These are phyloP conservation scores for Tylopilus vinaceipallidus DNA, from an alignment of 768 basidiomycete genomes.

Conservation along the genomic window DNA sequence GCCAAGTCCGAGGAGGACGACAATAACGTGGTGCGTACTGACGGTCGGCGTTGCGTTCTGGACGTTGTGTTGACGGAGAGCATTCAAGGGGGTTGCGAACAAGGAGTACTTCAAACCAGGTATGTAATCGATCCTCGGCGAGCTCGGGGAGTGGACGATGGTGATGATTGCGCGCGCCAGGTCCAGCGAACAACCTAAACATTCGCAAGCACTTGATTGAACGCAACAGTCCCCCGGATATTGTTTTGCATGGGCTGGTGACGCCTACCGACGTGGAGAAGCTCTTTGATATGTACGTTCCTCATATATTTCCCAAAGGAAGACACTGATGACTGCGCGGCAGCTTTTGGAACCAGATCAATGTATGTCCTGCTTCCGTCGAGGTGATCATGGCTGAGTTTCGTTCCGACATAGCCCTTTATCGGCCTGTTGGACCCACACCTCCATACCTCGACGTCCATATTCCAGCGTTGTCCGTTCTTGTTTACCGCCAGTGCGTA, in stretches of 20 bases:
- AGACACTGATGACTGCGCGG: not conserved
- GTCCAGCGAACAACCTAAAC: constrained; percentile 68
- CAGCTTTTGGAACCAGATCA: constrained; percentile 71
- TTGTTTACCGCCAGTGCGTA: constrained; percentile 81
- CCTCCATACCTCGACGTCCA: constrained; percentile 75
- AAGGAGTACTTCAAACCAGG: constrained; percentile 80
- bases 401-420: constrained; percentile 46
- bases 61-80: constrained; percentile 9
- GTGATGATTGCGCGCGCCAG: constrained; percentile 30
- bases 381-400: constrained; percentile 1
- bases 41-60: not conserved
- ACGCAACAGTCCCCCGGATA: constrained; percentile 77
- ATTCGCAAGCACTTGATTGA: constrained; percentile 73
- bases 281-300: constrained; percentile 76
- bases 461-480: constrained; percentile 84
- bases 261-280: constrained; percentile 76
- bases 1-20: constrained; percentile 49
- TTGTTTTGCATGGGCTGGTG: constrained; percentile 77
- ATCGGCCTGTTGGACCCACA: constrained; percentile 78
- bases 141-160: not conserved
- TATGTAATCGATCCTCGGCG: constrained; percentile 18
- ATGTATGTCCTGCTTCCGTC: constrained; percentile 43
- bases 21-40: constrained; percentile 54
- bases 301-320: not conserved
- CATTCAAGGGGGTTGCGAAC: constrained; percentile 70